Base-by-base conservation (phyloP, 352 stramenopile genomes). In the Globisporangium cylindrosporum region DNA sequence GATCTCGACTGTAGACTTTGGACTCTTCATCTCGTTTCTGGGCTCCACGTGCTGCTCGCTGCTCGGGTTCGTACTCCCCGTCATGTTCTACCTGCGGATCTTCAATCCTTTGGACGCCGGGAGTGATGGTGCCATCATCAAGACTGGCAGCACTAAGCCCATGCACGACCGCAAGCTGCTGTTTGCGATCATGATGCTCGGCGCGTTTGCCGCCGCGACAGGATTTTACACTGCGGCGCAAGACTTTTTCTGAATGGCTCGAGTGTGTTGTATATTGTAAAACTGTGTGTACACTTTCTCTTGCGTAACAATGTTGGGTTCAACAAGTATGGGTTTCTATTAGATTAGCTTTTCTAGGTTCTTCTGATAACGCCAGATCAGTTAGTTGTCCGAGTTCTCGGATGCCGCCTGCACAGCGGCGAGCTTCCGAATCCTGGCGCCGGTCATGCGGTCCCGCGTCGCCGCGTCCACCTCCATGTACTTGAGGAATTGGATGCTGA, bases 21-120 rank as follows among this genome's bases (percentile, higher is more conserved):
- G 88, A 29, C 75, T 79, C 46, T 94, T 94, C 71, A 81, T 94
- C 32, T 77, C 74, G 64, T 76, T 95, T 64, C 85, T 95, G 25
- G 88, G 88, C 8, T 77, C 79, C n/a, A 89, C 78, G 59, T 91
- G 89, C 58, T 95, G 88, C 58, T 85, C 81, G 18, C 54, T 91
- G 1, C 66, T 96, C 6, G 88, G 78, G 20, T 93, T 94, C 55
- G 84, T 94, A 38, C 72, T 96, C 25, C 86, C 86, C 0, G 81
- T 75, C 34, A 77, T 84, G 22, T 94, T 94, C 76, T 80, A 93
- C 71, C 60, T 91, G 18, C 58, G 73, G 54, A 79, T 90, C 10
- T 77, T 84, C 57, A 60, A 34, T 8, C 15, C 43, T 1, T 55
- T 27, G 22, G 12, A 46, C 12, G 38, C 6, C 41, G 59, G 41